Percentiles rank a stretch among this genome's conserved stretches.
Conservation (phyloP, 805 yeast species). For the Candida jianshihensis region DNA sequence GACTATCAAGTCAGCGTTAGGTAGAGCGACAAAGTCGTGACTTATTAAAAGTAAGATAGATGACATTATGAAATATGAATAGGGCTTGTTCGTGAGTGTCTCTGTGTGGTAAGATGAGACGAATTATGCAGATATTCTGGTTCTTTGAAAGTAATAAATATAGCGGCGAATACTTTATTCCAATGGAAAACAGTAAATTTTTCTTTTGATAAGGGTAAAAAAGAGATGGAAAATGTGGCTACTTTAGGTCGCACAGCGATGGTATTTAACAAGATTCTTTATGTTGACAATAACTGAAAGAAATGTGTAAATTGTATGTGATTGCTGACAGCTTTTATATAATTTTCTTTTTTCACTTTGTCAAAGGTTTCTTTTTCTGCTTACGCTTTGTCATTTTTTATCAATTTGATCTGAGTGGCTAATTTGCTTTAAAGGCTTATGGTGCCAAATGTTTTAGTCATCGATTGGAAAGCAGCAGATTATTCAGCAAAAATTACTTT, state of each 20-base stretch:
- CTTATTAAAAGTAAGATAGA: conserved; percentile 20
- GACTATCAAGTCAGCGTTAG: conserved; percentile 17
- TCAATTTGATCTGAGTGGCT: background rate
- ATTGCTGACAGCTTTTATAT: too few relatives aligned
- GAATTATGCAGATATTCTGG: background rate
- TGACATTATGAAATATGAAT: conserved; percentile 7
- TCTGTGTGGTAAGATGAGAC: background rate
- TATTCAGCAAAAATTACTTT: background rate
- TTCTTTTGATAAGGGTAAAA: too few relatives aligned
- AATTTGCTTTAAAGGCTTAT: too few relatives aligned
- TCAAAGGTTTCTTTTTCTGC: background rate
- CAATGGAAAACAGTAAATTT: too few relatives aligned
- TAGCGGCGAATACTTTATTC: too few relatives aligned
- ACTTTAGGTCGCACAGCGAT: background rate
- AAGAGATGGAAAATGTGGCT: background rate
- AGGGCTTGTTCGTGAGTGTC: background rate
- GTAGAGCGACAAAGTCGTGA: conserved; percentile 18
- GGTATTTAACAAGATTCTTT: background rate
- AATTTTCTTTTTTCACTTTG: background rate
- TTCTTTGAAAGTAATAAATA: too few relatives aligned
- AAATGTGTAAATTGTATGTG: too few relatives aligned
- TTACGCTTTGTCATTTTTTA: background rate
- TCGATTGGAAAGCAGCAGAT: background rate
- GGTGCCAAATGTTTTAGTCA: too few relatives aligned
- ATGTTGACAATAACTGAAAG: too few relatives aligned